Evolutionary conservation across 192 early-diverging fungal species (phyloP).

Genomic region (Backusella macrospora): DNA sequence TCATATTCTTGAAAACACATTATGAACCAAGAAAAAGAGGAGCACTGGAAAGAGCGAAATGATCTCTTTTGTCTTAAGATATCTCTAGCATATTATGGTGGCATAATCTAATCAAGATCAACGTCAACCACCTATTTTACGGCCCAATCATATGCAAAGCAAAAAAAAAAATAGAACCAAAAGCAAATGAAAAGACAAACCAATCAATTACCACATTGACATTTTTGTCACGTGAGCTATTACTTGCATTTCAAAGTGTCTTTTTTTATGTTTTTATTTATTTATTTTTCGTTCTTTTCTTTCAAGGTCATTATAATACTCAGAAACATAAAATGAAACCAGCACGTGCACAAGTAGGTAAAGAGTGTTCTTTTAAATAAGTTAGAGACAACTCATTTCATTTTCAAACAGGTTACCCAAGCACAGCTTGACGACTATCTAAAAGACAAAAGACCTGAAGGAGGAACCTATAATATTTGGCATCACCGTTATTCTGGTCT

Average conservation of each 20-base stretch:
- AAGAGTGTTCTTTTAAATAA: background rate
- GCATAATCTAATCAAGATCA: too few species aligned
- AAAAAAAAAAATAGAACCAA: too few species aligned
- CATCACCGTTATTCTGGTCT: conserved; percentile 32
- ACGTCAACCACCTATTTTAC: too few species aligned
- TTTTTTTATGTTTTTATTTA: background rate
- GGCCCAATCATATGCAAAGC: too few species aligned
- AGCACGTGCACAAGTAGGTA: conserved; percentile 21
- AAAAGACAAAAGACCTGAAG: conserved; percentile 46
- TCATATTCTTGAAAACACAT: too few species aligned
- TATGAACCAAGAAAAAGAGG: too few species aligned
- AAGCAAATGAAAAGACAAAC: background rate
- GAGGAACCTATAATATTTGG: conserved; percentile 68
- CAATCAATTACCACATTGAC: background rate
- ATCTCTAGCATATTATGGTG: too few species aligned
- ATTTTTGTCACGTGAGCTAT: background rate
- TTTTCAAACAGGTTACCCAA: conserved; percentile 28
- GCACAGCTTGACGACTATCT: conserved; percentile 27
- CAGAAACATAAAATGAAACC: conserved; percentile 1
- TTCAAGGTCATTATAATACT: background rate
- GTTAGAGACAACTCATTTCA: background rate
- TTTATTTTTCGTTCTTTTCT: background rate
- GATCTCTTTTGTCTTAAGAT: too few species aligned
- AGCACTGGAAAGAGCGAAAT: too few species aligned
- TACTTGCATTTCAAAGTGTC: conserved; percentile 1